These are phyloP conservation scores for Hymenoscyphus albidus DNA, from an alignment of 2,329 filamentous ascomycete genomes.

Conservation along the genomic window DNA sequence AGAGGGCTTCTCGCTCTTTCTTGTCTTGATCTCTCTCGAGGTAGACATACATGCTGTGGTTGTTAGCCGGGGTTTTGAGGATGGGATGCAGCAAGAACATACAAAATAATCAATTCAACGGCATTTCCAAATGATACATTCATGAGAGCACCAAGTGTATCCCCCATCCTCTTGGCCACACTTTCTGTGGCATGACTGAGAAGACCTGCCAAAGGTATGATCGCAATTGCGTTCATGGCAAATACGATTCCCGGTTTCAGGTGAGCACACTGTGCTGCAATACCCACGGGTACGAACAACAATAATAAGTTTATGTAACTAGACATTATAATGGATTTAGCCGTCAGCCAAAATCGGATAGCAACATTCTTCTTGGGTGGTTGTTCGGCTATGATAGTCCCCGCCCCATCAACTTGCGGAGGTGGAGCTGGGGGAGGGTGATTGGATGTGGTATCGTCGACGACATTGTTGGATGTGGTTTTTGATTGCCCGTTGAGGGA, in stretches of 20 bases:
- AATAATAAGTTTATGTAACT: constrained; percentile 77
- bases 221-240: constrained; percentile 70
- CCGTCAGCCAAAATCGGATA: constrained; percentile 34
- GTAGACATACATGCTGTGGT: constrained; percentile 51
- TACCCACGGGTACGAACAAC: constrained; percentile 75
- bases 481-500: constrained; percentile 20
- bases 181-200: constrained; percentile 72
- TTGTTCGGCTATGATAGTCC: constrained; percentile 50
- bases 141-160: constrained; percentile 67
- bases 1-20: constrained; percentile 43
- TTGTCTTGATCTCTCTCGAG: constrained; percentile 42
- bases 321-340: constrained; percentile 60
- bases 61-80: constrained; percentile 25
- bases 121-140: constrained; percentile 78
- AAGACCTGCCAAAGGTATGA: constrained; percentile 69
- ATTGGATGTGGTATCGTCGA: constrained; percentile 36
- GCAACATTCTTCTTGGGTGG: constrained; percentile 29
- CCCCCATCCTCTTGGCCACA: constrained; percentile 67
- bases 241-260: constrained; percentile 61
- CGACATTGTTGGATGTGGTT: constrained; percentile 32
- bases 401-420: constrained; percentile 50
- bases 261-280: constrained; percentile 55
- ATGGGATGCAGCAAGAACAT: constrained; percentile 28
- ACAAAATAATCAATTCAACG: constrained; percentile 76
- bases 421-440: constrained; percentile 42